Conservation (phyloP, 192 early-diverging fungal genomes). For the Spinellus fusiger region DNA sequence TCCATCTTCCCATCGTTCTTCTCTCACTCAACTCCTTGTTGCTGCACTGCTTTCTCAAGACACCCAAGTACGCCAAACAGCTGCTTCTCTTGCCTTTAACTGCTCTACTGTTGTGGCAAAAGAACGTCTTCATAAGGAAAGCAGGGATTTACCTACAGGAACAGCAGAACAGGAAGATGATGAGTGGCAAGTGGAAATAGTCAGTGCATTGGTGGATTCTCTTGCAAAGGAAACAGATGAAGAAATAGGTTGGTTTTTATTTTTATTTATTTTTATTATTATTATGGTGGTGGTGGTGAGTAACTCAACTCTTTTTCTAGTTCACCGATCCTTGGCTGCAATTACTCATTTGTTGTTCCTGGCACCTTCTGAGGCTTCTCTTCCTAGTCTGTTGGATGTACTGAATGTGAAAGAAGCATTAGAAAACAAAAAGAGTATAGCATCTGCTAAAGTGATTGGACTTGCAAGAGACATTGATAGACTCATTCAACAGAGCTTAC, state of each 20-base stretch:
- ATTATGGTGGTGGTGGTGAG: not conserved
- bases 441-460: slow-evolving; percentile 7
- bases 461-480: slow-evolving; percentile 3
- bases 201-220: slow-evolving; percentile 56
- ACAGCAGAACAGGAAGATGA: slow-evolving; percentile 43
- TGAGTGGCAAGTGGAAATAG: slow-evolving; percentile 65
- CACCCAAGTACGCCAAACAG: slow-evolving; percentile 50
- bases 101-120: slow-evolving; percentile 48
- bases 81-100: slow-evolving; percentile 64
- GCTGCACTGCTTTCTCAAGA: slow-evolving; percentile 51
- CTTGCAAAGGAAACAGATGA: slow-evolving; percentile 53
- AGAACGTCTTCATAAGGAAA: slow-evolving; percentile 25
- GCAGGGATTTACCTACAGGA: slow-evolving; percentile 8
- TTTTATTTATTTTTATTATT: not conserved
- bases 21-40: slow-evolving; percentile 57
- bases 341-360: slow-evolving; percentile 29
- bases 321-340: slow-evolving; percentile 21
- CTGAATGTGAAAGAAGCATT: slow-evolving; percentile 13
- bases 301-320: not conserved
- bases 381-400: slow-evolving; percentile 12
- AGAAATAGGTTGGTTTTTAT: slow-evolving; percentile 43
- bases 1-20: slow-evolving; percentile 39
- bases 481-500: slow-evolving; percentile 1
- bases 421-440: slow-evolving; percentile 14
- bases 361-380: slow-evolving; percentile 4